phyloP scores from a whole-genome alignment of 371 early-diverging fungal genomes.

The Basidiobolus meristosporus region DNA sequence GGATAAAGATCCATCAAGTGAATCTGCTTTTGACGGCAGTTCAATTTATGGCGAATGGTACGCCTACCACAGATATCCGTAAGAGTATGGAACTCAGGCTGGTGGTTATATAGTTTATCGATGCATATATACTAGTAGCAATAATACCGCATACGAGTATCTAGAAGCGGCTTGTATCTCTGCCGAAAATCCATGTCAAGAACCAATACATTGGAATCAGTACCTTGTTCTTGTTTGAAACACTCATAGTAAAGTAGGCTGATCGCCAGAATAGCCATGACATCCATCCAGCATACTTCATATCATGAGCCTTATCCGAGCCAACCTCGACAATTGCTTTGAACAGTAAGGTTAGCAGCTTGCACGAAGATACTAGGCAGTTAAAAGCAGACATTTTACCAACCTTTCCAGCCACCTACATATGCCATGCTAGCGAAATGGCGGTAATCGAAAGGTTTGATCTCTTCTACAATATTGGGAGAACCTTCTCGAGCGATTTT shows the following conservation, averaged over 20 bases:
- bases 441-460: conserved; percentile 20
- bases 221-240: conserved; percentile 48
- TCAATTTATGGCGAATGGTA: too few species aligned
- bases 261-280: conserved; percentile 66
- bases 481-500: conserved; percentile 4
- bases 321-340: background rate
- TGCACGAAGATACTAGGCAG: too few species aligned
- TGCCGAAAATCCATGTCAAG: conserved; percentile 3
- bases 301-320: conserved; percentile 14
- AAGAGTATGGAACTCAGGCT: too few species aligned
- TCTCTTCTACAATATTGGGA: background rate
- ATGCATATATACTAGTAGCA: too few species aligned
- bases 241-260: conserved; percentile 55
- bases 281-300: conserved; percentile 21
- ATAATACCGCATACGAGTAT: too few species aligned
- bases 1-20: too few species aligned
- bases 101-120: too few species aligned
- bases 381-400: too few species aligned
- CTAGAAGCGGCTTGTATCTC: conserved; percentile 9
- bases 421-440: conserved; percentile 29
- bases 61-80: too few species aligned
- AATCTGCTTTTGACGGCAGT: too few species aligned
- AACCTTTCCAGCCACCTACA: conserved; percentile 18
- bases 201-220: conserved; percentile 53
- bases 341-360: too few species aligned